Conservation (phyloP, 306 rosid species). For the Argentina anserina region DNA sequence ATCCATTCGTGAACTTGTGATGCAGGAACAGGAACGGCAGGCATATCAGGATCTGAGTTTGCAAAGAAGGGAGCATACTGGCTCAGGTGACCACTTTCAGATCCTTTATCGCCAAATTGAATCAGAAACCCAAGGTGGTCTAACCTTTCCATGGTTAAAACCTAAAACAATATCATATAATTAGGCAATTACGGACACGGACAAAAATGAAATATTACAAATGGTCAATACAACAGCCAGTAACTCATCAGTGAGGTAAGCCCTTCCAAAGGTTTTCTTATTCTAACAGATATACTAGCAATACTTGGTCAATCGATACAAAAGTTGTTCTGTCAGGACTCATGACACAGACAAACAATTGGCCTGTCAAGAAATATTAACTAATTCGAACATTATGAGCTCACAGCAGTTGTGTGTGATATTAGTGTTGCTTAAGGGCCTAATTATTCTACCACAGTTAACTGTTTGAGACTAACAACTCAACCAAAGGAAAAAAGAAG, state of each 20-base stretch:
- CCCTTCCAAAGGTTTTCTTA: background rate
- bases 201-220: slow-evolving; percentile 6
- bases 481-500: background rate
- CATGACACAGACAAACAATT: background rate
- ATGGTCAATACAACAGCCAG: slow-evolving; percentile 4
- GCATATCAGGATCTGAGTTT: slow-evolving; percentile 98
- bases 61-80: slow-evolving; percentile 94
- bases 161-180: slow-evolving; percentile 47
- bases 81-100: slow-evolving; percentile 66
- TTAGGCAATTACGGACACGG: slow-evolving; percentile 24
- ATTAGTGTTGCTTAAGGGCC: background rate
- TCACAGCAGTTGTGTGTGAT: background rate
- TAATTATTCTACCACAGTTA: background rate
- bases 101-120: slow-evolving; percentile 85
- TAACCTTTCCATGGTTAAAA: slow-evolving; percentile 82
- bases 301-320: background rate
- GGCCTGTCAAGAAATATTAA: background rate
- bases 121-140: slow-evolving; percentile 93
- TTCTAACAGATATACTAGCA: background rate
- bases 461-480: background rate
- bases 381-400: background rate
- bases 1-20: slow-evolving; percentile 91
- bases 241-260: background rate
- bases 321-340: background rate
- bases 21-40: slow-evolving; percentile 90